These are phyloP conservation scores for Annulohypoxylon nitens DNA, from an alignment of 495 filamentous ascomycete genomes.

Conservation along the genomic window DNA sequence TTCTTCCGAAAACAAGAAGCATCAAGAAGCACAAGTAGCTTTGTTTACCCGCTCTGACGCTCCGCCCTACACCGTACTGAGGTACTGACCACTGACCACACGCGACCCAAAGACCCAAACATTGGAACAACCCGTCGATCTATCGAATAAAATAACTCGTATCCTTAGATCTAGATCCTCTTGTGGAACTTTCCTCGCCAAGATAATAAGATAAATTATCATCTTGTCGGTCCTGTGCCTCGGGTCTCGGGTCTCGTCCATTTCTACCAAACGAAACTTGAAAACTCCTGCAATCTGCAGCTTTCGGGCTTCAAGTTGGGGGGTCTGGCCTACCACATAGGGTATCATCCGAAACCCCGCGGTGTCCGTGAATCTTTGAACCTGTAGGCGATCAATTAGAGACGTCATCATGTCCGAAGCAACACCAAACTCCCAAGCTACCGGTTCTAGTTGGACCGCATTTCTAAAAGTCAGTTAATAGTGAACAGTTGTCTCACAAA, in stretches of 20 bases:
- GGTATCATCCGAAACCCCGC: conserved; percentile 23
- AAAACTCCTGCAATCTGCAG: background rate
- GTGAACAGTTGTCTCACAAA: background rate
- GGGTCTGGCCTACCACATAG: conserved; percentile 23
- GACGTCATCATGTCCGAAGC: conserved; percentile 47
- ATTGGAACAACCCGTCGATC: background rate
- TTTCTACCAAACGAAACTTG: conserved; percentile 25
- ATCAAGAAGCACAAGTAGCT: conserved; percentile 3
- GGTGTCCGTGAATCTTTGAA: conserved; percentile 26
- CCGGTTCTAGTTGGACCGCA: conserved; percentile 61
- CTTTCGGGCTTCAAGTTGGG: conserved; percentile 26
- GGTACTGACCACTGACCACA: background rate
- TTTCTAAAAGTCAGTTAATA: conserved; percentile 64
- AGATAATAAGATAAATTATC: conserved; percentile 20
- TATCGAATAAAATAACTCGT: conserved; percentile 14
- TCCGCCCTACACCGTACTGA: background rate
- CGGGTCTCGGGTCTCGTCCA: conserved; percentile 2
- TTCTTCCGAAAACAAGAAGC: conserved; percentile 29
- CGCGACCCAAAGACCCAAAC: conserved; percentile 4
- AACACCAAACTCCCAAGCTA: conserved; percentile 50
- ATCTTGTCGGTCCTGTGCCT: conserved; percentile 18
- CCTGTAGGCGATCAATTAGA: conserved; percentile 29
- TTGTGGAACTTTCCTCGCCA: conserved; percentile 35
- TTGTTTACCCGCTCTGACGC: conserved; percentile 13
- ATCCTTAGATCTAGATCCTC: conserved; percentile 7